Evolutionary conservation across 768 basidiomycete species (phyloP), one percentile per base, ranked within the genome.

Genomic region (Lactarius indigo): DNA sequence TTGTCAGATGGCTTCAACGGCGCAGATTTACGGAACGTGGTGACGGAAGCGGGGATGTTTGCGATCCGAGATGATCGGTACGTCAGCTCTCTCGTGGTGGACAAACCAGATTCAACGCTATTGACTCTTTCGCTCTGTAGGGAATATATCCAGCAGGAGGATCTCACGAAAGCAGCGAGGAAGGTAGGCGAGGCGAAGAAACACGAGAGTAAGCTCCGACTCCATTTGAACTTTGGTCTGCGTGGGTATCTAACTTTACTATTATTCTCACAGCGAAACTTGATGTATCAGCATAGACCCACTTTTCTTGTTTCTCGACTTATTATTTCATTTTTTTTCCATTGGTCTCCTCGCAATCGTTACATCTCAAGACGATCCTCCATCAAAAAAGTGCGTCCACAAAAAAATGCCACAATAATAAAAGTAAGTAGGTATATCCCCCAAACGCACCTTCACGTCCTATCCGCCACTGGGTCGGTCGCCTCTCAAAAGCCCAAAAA

Each of bases 161-260:
- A 99, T 78, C 81, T 97, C 64, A 93, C 91, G 67, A 98, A 98
- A 80, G 96, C 96, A 20, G 94, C 92, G 47, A 84, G 97, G 70
- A 99, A 99, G 76, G 89, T 98, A 23, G 87, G 88, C 50, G 96
- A 98, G 73, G 92, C 94, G 18, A 98, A 98, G 87, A 98, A 98
- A 77, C 96, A 97, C 73, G 95, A 98, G 81, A 92, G 92, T 92
- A 74, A 79, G 91, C 81, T 17, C n/a, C 9, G 54, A 52, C 3
- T 15, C 28, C n/a, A 35, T 33, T 33, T 26, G 2, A 5, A 42
- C 8, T 5, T 52, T 52, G 26, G 31, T 30, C n/a, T 58, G 39
- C 26, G 2, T 23, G 35, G n/a, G 33, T 18, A 15, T 23, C 58
- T 15, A 15, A 33, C n/a, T 64, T 33, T 55, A 23, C 35, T 15